A percentile compares a stretch with the other conserved stretches of the same genome.
Evolutionary conservation across 177 flowering plant genomes (phyloP).

Genomic region (Telopea speciosissima): DNA sequence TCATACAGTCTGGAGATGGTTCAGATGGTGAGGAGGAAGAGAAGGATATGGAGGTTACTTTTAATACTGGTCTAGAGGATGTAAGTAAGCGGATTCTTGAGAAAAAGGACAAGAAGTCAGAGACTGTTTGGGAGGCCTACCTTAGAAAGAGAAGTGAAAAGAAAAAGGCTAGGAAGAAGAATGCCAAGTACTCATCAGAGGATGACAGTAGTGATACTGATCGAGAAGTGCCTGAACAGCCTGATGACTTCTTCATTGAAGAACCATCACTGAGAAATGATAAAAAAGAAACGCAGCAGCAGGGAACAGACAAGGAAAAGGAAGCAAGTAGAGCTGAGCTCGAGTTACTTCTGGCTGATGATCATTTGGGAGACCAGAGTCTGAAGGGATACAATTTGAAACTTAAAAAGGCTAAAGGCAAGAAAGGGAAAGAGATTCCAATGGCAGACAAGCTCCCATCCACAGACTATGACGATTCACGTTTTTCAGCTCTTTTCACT

Average conservation of each 20-base stretch:
- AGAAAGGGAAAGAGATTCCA: conserved; percentile 38
- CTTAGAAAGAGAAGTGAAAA: conserved; percentile 71
- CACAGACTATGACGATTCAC: conserved; percentile 52
- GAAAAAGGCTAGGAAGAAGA: conserved; percentile 51
- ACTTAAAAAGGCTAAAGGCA: conserved; percentile 54
- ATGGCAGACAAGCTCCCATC: conserved; percentile 64
- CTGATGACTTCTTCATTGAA: conserved; percentile 79
- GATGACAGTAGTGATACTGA: conserved; percentile 58
- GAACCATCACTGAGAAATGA: conserved; percentile 33
- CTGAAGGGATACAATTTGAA: conserved; percentile 79
- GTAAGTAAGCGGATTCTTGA: conserved; percentile 75
- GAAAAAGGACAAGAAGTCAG: conserved; percentile 67
- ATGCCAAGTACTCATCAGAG: conserved; percentile 51
- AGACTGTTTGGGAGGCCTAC: conserved; percentile 78
- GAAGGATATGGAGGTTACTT: conserved; percentile 94
- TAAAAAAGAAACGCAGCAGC: conserved; percentile 23
- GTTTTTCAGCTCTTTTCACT: conserved; percentile 55
- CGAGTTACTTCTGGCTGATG: conserved; percentile 81
- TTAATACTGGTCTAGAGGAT: conserved; percentile 83
- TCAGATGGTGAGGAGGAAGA: conserved; percentile 52
- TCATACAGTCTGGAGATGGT: conserved; percentile 56
- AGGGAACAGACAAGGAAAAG: conserved; percentile 36
- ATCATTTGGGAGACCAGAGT: conserved; percentile 36
- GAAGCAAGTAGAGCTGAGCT: conserved; percentile 82
- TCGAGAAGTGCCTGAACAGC: conserved; percentile 37